phyloP scores from a whole-genome alignment of 768 basidiomycete species.

The Lentinula aciculospora region DNA sequence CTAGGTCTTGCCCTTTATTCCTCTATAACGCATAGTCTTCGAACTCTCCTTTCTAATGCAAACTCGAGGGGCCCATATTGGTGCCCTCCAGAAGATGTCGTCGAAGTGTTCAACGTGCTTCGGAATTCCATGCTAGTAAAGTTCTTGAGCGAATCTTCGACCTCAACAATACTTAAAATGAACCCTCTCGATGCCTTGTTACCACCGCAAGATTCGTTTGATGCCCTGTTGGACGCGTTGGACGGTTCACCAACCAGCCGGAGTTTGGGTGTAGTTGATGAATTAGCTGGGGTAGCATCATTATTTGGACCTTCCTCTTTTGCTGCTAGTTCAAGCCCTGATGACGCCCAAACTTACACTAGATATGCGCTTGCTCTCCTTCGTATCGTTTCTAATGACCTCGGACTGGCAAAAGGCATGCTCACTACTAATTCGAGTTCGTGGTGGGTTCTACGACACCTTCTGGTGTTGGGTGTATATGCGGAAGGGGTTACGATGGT shows the following conservation, averaged over 20 bases:
- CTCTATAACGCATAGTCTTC: not conserved
- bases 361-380: constrained; percentile 56
- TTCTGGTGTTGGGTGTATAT: constrained; percentile 57
- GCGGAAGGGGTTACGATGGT: constrained; percentile 57
- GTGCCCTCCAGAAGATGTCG: not conserved
- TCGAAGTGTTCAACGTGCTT: not conserved
- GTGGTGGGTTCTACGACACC: constrained; percentile 73
- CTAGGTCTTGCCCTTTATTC: not conserved
- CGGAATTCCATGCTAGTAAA: not conserved
- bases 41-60: not conserved
- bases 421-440: constrained; percentile 26
- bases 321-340: constrained; percentile 3
- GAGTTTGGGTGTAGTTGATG: constrained; percentile 46
- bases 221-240: constrained; percentile 26
- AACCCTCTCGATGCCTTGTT: constrained; percentile 18
- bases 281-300: constrained; percentile 45
- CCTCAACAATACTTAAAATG: not conserved
- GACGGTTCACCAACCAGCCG: constrained; percentile 27
- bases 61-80: not conserved
- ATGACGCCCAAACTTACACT: constrained; percentile 58
- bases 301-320: constrained; percentile 15
- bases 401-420: constrained; percentile 44
- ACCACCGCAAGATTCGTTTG: constrained; percentile 27
- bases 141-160: not conserved
- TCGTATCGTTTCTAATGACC: constrained; percentile 48